These are phyloP conservation scores for Cicer judaicum DNA, from an alignment of 306 rosid genomes.

Conservation along the genomic window DNA sequence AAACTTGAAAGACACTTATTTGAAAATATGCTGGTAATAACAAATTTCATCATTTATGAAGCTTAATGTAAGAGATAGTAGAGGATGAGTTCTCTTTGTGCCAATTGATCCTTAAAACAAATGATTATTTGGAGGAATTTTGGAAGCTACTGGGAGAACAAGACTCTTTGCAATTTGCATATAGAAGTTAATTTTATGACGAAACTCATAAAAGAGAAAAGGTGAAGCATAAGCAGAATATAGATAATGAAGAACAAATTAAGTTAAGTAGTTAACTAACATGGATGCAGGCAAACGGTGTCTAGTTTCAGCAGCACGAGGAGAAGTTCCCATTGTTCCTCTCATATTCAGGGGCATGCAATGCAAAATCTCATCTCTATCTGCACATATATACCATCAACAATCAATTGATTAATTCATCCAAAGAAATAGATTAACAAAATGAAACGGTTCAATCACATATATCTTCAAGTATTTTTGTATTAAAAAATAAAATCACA, in stretches of 20 bases:
- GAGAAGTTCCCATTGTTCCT: conserved; percentile 72
- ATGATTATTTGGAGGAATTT: neutral
- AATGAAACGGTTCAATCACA: neutral
- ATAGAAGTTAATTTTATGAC: too few species aligned
- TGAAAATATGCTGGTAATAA: too few species aligned
- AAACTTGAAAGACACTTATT: too few species aligned
- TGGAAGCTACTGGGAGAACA: neutral
- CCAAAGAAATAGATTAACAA: neutral
- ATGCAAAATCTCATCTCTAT: conserved; percentile 54
- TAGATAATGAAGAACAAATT: too few species aligned
- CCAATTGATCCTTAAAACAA: neutral
- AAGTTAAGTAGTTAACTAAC: conserved; percentile 47
- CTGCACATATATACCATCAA: conserved; percentile 33
- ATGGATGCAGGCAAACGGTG: conserved; percentile 73
- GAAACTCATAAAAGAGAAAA: too few species aligned
- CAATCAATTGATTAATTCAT: neutral
- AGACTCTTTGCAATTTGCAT: neutral
- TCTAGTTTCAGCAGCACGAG: conserved; percentile 65
- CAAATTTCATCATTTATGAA: neutral
- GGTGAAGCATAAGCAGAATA: too few species aligned
- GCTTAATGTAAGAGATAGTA: neutral
- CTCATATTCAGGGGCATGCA: conserved; percentile 53
- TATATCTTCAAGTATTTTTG: conserved; percentile 2
- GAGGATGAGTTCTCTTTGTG: too few species aligned
- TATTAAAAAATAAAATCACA: neutral